A percentile compares a stretch with the other conserved stretches of the same genome.
phyloP scores from a whole-genome alignment of 108 stramenopile species.

The Schizochytrium sp. region DNA sequence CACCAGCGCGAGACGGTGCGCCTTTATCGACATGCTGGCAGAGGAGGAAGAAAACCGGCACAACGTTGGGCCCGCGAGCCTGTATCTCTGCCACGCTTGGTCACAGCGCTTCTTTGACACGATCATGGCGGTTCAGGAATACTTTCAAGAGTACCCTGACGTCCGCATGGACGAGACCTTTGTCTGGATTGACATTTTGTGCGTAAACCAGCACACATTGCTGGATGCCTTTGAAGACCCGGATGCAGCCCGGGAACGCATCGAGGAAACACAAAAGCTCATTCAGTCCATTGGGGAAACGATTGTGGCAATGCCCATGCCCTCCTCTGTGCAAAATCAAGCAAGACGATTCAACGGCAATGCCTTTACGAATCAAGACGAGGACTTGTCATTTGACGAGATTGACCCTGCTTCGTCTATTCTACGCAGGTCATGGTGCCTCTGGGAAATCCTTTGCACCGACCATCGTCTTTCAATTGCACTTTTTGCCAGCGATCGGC shows the following conservation, averaged over 20 bases:
- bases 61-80: background rate
- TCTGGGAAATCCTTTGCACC: constrained; percentile 7
- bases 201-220: background rate
- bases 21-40: background rate
- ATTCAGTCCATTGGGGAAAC: background rate
- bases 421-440: background rate
- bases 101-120: background rate
- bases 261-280: background rate
- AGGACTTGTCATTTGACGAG: background rate
- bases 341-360: background rate
- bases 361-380: no score
- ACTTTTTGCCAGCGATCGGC: background rate
- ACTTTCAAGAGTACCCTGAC: background rate
- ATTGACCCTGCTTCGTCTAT: background rate
- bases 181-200: background rate
- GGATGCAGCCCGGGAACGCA: background rate
- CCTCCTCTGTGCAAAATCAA: background rate
- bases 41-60: background rate
- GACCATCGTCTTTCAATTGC: background rate
- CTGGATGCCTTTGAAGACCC: background rate
- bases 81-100: background rate
- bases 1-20: background rate
- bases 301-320: background rate
- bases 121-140: background rate
- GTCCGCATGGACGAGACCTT: constrained; percentile 1